phyloP scores from a whole-genome alignment of 805 yeast genomes.

The Hanseniaspora lindneri region DNA sequence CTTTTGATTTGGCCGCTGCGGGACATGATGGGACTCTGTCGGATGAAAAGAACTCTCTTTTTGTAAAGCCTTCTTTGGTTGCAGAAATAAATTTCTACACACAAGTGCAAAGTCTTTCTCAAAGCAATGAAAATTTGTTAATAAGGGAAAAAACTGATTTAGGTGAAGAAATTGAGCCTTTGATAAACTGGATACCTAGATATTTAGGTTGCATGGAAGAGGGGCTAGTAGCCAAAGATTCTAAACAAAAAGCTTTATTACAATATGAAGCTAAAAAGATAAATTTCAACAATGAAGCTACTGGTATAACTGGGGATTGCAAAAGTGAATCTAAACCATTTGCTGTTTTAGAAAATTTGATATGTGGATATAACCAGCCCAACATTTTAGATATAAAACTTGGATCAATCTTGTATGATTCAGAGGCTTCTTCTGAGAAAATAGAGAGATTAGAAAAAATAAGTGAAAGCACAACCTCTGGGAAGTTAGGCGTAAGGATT shows the following conservation, averaged over 20 bases:
- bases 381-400: conserved; percentile 73
- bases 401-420: conserved; percentile 63
- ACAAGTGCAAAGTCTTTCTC: conserved; percentile 20
- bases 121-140: conserved; percentile 17
- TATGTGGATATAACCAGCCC: conserved; percentile 52
- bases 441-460: conserved; percentile 49
- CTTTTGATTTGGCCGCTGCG: conserved; percentile 59
- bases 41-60: conserved; percentile 51
- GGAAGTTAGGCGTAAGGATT: conserved; percentile 59
- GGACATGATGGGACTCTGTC: conserved; percentile 78
- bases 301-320: neutral
- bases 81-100: conserved; percentile 72
- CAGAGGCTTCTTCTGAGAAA: conserved; percentile 47
- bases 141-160: conserved; percentile 11
- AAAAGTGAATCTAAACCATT: conserved; percentile 27
- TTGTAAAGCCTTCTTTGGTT: conserved; percentile 53
- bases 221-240: conserved; percentile 17
- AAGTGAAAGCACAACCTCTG: conserved; percentile 65
- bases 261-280: neutral
- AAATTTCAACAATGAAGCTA: neutral
- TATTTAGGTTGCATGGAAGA: conserved; percentile 25
- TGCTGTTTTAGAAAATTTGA: conserved; percentile 60
- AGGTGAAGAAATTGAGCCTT: conserved; percentile 20
- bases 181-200: conserved; percentile 25
- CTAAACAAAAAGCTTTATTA: conserved; percentile 2